Percentiles rank a stretch among this genome's conserved stretches.
Conservation (phyloP, 2,329 filamentous ascomycete species). For the Hypoxylon sp. region DNA sequence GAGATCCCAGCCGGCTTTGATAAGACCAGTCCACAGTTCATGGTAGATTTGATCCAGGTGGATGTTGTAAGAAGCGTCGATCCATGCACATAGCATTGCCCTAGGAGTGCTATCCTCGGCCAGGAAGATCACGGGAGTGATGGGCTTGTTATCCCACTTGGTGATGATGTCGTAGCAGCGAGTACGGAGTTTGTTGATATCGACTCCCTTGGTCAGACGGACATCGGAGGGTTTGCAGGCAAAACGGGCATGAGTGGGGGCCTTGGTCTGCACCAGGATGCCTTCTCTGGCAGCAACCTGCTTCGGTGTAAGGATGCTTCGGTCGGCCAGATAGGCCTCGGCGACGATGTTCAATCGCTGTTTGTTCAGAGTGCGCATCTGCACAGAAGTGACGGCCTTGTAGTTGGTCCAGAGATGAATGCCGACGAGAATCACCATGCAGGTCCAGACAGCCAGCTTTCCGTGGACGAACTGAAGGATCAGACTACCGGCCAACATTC, state of each 20-base stretch:
- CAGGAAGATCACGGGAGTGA: conserved; percentile 68
- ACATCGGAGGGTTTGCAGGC: conserved; percentile 46
- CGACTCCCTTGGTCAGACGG: conserved; percentile 42
- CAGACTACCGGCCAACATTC: conserved; percentile 85
- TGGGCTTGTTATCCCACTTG: conserved; percentile 48
- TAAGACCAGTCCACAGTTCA: conserved; percentile 60
- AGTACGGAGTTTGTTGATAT: conserved; percentile 63
- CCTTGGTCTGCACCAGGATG: conserved; percentile 69
- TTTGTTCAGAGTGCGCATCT: conserved; percentile 85
- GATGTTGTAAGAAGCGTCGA: conserved; percentile 50
- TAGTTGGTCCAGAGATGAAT: conserved; percentile 89
- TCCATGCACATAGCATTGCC: conserved; percentile 52
- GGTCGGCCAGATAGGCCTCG: conserved; percentile 63
- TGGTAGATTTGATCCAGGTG: conserved; percentile 44
- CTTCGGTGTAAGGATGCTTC: conserved; percentile 69
- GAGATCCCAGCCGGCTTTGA: conserved; percentile 73
- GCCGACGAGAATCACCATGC: conserved; percentile 77
- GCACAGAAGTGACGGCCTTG: conserved; percentile 83
- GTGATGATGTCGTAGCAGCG: conserved; percentile 72
- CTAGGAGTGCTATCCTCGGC: conserved; percentile 65
- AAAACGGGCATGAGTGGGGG: conserved; percentile 58
- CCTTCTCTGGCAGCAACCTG: conserved; percentile 74
- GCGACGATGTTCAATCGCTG: conserved; percentile 87
- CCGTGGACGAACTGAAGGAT: conserved; percentile 82
- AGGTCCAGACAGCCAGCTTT: conserved; percentile 76